Evolutionary conservation across 78 protist species (phyloP), one percentile per base, ranked within the genome.

Genomic region (Dictyostelium purpureum): DNA sequence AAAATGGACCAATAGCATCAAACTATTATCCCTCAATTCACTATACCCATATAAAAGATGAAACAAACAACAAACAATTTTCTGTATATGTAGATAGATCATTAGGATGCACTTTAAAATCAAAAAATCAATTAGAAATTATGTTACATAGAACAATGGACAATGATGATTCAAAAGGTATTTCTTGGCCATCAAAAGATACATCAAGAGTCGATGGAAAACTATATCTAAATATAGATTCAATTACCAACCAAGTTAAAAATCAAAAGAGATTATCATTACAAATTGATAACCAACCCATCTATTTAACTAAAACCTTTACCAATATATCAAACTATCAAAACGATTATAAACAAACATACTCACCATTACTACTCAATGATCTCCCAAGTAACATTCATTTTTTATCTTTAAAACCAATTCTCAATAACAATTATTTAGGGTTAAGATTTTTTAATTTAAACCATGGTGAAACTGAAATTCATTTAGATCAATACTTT

Each of bases 81-180:
- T 74, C 90, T 2, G 74, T 92, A 21, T 88, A 57, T 51, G 38
- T 61, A 4, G 91, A 83, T 37, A 47, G 83, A 70, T 38, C 75
- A 56, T 57, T 51, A 21, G 91, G 91, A 3, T 38, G 14, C 19
- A 49, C 59, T 11, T 73, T 51, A 21, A n/a, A n/a, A n/a, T n/a
- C 69, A 0, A 9, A 10, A 12, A 54, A 87, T 52, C 67, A 67
- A 19, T 21, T 92, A 16, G 95, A 92, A 33, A 74, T 83, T 19
- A 92, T 92, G 95, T 28, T 92, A 43, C 95, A 92, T 63, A 40
- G 95, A 43, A 92, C 51, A 1, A 33, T 70, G 12, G 11, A 31
- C 1, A 66, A 65, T 6, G 95, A 92, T 54, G 95, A 92, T 81
- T 10, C 67, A 7, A 73, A 69, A 10, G 95, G 95, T 45, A 26